A percentile compares a stretch with the other conserved stretches of the same genome.
Conservation (phyloP, 371 early-diverging fungal species). For the Neoconidiobolus thromboides region DNA sequence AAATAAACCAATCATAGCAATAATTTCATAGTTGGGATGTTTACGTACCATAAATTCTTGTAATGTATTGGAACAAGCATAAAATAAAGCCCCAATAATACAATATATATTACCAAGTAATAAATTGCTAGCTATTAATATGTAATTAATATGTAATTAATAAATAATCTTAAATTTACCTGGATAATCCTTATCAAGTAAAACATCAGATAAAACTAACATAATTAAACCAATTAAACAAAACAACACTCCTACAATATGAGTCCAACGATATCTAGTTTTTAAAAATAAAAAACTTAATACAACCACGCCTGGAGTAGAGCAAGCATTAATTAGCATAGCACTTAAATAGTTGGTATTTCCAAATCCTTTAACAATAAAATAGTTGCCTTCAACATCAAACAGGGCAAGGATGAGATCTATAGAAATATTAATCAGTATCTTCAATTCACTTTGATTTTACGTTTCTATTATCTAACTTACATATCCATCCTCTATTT, state of each 20-base stretch:
- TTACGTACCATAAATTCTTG: conserved; percentile 49
- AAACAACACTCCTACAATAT: conserved; percentile 39
- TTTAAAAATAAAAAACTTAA: conserved; percentile 36
- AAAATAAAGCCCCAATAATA: conserved; percentile 42
- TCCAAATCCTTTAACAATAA: conserved; percentile 49
- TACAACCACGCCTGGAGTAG: conserved; percentile 44
- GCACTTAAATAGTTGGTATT: conserved; percentile 51
- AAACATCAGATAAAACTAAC: conserved; percentile 37
- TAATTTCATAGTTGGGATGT: conserved; percentile 45
- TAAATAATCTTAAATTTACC: background rate
- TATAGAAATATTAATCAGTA: no score
- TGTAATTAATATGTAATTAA: background rate
- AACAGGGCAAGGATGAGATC: conserved; percentile 18
- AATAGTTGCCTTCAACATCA: conserved; percentile 64
- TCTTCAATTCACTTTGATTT: no score
- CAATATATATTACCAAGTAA: conserved; percentile 48
- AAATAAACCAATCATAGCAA: conserved; percentile 49
- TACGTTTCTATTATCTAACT: no score
- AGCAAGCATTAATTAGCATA: conserved; percentile 57
- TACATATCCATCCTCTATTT: conserved; percentile 17
- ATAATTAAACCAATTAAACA: conserved; percentile 42
- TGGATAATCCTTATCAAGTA: background rate
- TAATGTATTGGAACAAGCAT: conserved; percentile 42
- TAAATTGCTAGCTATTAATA: conserved; percentile 21
- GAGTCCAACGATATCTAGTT: conserved; percentile 36